Evolutionary conservation across 768 basidiomycete genomes (phyloP), one percentile per base, ranked within the genome.

Genomic region (Russula vinacea): DNA sequence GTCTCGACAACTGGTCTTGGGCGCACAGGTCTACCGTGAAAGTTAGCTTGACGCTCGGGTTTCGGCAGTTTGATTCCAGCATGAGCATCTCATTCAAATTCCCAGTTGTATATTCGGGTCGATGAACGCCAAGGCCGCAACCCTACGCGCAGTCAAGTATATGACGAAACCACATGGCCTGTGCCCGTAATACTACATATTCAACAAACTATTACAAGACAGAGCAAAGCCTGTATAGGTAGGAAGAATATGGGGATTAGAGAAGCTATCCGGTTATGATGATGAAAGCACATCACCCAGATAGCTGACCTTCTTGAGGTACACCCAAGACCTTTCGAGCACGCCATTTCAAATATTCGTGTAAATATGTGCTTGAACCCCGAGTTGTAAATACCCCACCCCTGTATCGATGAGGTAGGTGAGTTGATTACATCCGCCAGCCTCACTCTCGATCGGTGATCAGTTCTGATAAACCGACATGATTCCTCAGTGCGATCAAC

Each of bases 401-500:
- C 5, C 29, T 5, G 29, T 29, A 29, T 29, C 29, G 42, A 81
- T 74, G 44, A 94, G 82, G 75, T 97, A 96, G 66, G 77, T 78
- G 62, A 98, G 85, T 70, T 81, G 76, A 76, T 91, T 92, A 73
- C 98, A 86, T 7, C 94, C 94, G 50, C 74, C 85, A 66, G 81
- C 92, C 74, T 99, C n/a, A n/a, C n/a, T n/a, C 96, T 62, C 90
- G 87, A 70, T 99, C 94, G 29, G 92, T 96, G 79, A 98, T 92
- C 73, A 94, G 80, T 24, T 95, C 94, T 47, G 83, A 81, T 60
- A 98, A 81, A 56, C 84, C 92, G 60, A 88, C 76, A 74, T 98
- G 94, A 77, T 97, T 98, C 68, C 90, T 86, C n/a, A n/a, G n/a
- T n/a, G n/a, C n/a, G n/a, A n/a, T n/a, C 70, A 97, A 85, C 96